Base-by-base conservation (phyloP, 805 yeast species). In the Millerozyma miso region DNA sequence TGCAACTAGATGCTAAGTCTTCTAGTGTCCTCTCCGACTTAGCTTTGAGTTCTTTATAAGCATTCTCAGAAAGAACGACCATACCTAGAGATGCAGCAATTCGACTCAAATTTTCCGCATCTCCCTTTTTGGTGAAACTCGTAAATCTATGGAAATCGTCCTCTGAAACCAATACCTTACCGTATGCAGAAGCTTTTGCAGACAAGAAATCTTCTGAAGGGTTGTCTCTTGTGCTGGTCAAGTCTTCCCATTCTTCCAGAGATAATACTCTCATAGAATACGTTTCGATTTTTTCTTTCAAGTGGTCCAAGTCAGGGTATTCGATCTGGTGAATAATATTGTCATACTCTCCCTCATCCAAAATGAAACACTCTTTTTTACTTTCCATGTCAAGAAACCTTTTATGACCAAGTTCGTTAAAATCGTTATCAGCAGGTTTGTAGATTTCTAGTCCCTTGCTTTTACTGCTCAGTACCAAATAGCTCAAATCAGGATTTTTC, bases 151-250 rank as follows among this genome's bases (percentile, higher is more conserved):
- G 39, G 38, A 39, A 44, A 20, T 53, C 56, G 2, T 42, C 41
- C n/a, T 38, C 37, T 19, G 47, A 37, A 10, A 58, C 12, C 13
- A 52, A 23, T 5, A 41, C 33, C 18, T 31, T 45, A 4, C 54
- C 55, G 4, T 47, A 43, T 48, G 29, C 19, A 5, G 48, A 44
- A 3, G 67, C 61, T 35, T 52, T 55, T 19, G 50, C 55, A 14
- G 47, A 48, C n/a, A 67, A 41, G 42, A 52, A 54, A 0, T 52
- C 58, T 15, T 42, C 26, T 3, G 51, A 35, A 34, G 62, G 64
- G 5, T 42, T 26, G 1, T 45, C 44, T 13, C 46, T 26, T 14
- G 46, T 40, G 5, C 32, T 43, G 37, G 41, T 31, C 4, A 52
- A 34, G 13, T 19, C n/a, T 12, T 44, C 44, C 32, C 48, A 52